Evolutionary conservation across 495 filamentous ascomycete species (phyloP).

Genomic region (Penicillium nucicola): DNA sequence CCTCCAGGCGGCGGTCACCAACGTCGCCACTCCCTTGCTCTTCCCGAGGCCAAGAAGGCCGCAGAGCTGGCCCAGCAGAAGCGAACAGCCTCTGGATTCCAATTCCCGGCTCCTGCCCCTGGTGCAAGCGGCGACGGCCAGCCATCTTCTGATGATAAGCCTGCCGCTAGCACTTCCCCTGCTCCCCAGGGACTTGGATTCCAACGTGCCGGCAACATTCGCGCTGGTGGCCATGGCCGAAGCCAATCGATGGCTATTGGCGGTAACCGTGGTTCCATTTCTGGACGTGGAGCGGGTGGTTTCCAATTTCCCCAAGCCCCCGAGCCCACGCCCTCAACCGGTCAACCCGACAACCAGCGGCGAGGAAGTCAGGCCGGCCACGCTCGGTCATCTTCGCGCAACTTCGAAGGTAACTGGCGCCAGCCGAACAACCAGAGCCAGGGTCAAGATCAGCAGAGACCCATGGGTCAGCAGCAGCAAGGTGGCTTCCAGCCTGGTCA

Average conservation of each 20-base stretch:
- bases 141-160: conserved; percentile 38
- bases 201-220: conserved; percentile 50
- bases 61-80: conserved; percentile 97
- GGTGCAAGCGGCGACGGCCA: conserved; percentile 51
- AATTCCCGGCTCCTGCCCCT: conserved; percentile 74
- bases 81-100: conserved; percentile 86
- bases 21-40: conserved; percentile 88
- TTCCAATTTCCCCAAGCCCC: conserved; percentile 68
- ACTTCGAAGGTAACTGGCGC: conserved; percentile 98
- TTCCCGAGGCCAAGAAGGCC: conserved; percentile 96
- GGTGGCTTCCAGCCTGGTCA: conserved; percentile 86
- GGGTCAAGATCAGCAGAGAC: conserved; percentile 51
- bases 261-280: conserved; percentile 49
- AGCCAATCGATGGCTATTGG: conserved; percentile 71
- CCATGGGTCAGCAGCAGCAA: conserved; percentile 62
- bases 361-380: conserved; percentile 68
- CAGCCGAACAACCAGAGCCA: conserved; percentile 71
- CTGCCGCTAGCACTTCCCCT: conserved; percentile 31
- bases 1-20: conserved; percentile 77
- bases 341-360: conserved; percentile 64
- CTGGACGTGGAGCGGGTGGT: conserved; percentile 58
- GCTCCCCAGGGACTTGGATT: conserved; percentile 41
- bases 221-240: conserved; percentile 56
- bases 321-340: conserved; percentile 53
- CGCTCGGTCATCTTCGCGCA: conserved; percentile 75